A percentile compares a stretch with the other conserved stretches of the same genome.
phyloP scores from a whole-genome alignment of 345 rosid genomes.

The Populus simonii region DNA sequence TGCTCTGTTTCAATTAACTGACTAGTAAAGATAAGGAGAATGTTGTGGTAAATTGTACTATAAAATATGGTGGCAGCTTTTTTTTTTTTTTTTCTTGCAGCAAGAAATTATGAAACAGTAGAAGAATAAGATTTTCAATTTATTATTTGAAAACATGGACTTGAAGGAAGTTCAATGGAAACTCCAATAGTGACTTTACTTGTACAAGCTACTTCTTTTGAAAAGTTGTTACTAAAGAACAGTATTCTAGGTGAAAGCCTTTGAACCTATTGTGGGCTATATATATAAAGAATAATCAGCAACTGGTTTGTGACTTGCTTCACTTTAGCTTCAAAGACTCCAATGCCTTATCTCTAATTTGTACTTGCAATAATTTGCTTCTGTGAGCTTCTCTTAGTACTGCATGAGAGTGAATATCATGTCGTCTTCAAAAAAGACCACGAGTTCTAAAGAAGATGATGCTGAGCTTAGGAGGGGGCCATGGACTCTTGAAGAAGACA shows the following conservation, averaged over 20 bases:
- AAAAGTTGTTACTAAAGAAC: conserved; percentile 24
- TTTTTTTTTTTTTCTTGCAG: not conserved
- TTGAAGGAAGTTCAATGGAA: conserved; percentile 25
- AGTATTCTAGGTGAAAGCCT: conserved; percentile 14
- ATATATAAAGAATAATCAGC: not conserved
- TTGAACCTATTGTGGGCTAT: not conserved
- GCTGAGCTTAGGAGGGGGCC: conserved; percentile 76
- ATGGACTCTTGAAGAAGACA: conserved; percentile 89
- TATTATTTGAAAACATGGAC: not conserved
- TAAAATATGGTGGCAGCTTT: not conserved
- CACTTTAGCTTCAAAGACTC: not conserved
- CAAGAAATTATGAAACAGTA: not conserved
- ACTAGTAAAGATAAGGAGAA: not conserved
- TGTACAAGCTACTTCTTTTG: conserved; percentile 19
- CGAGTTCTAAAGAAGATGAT: conserved; percentile 36
- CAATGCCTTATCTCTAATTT: not conserved
- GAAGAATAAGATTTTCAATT: not conserved
- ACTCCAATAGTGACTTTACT: conserved; percentile 2
- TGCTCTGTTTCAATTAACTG: not conserved
- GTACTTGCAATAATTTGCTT: not conserved
- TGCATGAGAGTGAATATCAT: not conserved
- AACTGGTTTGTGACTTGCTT: not conserved
- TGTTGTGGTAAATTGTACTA: not conserved
- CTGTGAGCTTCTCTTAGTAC: not conserved
- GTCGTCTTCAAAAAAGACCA: conserved; percentile 21